Conservation (phyloP, 306 rosid genomes). For the Vachellia collinsii region DNA sequence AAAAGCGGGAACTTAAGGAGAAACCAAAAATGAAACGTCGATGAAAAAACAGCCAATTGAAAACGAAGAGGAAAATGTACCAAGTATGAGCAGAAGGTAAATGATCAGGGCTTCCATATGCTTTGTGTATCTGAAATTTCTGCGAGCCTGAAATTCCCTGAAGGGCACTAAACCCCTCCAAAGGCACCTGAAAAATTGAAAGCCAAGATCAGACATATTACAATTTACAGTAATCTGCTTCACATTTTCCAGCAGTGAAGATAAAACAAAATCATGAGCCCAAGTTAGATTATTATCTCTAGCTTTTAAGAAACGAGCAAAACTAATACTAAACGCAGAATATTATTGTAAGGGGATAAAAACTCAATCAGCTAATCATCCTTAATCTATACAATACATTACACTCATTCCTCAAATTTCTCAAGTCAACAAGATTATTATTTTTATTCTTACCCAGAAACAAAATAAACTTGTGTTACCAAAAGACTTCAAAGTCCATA, state of each 20-base stretch:
- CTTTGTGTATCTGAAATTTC: constrained; percentile 82
- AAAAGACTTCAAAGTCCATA: no score
- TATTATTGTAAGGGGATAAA: constrained; percentile 4
- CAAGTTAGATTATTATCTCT: neutral
- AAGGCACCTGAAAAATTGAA: constrained; percentile 60
- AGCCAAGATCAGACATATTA: constrained; percentile 29
- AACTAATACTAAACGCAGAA: neutral
- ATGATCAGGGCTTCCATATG: constrained; percentile 75
- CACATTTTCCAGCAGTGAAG: constrained; percentile 17
- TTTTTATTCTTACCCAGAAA: neutral
- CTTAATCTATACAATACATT: constrained; percentile 6
- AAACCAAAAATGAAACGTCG: neutral
- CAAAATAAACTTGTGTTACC: no score
- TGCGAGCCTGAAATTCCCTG: constrained; percentile 85
- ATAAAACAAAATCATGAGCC: constrained; percentile 25
- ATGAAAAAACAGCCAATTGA: neutral
- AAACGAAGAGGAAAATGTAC: constrained; percentile 31
- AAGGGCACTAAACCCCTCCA: constrained; percentile 81
- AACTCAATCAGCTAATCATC: constrained; percentile 12
- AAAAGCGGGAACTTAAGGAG: neutral
- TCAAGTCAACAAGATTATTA: neutral
- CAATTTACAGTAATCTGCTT: constrained; percentile 9
- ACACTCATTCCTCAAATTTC: neutral
- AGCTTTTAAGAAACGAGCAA: constrained; percentile 1
- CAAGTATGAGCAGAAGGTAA: constrained; percentile 84